Evolutionary conservation across 2,329 filamentous ascomycete genomes (phyloP).

Genomic region (Talaromyces albobiverticillius): DNA sequence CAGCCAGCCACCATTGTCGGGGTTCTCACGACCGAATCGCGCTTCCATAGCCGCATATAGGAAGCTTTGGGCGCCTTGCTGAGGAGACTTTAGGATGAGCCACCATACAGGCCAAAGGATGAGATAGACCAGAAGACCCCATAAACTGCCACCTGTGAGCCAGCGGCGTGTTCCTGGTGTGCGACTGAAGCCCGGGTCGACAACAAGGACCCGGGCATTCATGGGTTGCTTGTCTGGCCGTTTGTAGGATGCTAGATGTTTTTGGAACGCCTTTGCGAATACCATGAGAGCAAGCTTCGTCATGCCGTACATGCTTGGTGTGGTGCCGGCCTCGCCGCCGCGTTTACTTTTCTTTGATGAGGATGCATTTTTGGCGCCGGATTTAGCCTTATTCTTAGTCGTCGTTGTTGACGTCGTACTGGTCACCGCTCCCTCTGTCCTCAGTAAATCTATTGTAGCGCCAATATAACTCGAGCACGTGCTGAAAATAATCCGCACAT

Average conservation of each 20-base stretch:
- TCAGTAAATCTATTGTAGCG: slow-evolving; percentile 59
- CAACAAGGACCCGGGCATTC: slow-evolving; percentile 79
- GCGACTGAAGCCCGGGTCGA: slow-evolving; percentile 79
- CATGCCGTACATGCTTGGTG: slow-evolving; percentile 55
- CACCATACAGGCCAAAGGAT: slow-evolving; percentile 77
- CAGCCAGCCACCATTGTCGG: slow-evolving; percentile 59
- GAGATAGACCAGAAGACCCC: slow-evolving; percentile 75
- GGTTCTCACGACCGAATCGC: slow-evolving; percentile 56
- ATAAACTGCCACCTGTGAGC: slow-evolving; percentile 78
- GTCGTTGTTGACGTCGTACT: slow-evolving; percentile 10
- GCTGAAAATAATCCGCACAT: slow-evolving; percentile 81
- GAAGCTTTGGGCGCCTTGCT: slow-evolving; percentile 82
- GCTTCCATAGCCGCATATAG: slow-evolving; percentile 80
- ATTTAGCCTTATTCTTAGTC: slow-evolving; percentile 34
- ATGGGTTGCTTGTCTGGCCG: slow-evolving; percentile 78
- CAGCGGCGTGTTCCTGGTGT: slow-evolving; percentile 86
- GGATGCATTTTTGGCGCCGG: slow-evolving; percentile 21
- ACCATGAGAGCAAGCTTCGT: slow-evolving; percentile 76
- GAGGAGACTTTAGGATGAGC: slow-evolving; percentile 80
- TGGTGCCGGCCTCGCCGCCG: slow-evolving; percentile 7
- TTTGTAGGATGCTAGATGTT: slow-evolving; percentile 80
- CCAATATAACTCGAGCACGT: slow-evolving; percentile 88
- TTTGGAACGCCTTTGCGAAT: slow-evolving; percentile 88
- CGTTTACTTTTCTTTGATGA: slow-evolving; percentile 15
- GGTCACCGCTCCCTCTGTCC: slow-evolving; percentile 8